Evolutionary conservation across 1,139 yeast species (phyloP).

Genomic region (Candida mesenterica): DNA sequence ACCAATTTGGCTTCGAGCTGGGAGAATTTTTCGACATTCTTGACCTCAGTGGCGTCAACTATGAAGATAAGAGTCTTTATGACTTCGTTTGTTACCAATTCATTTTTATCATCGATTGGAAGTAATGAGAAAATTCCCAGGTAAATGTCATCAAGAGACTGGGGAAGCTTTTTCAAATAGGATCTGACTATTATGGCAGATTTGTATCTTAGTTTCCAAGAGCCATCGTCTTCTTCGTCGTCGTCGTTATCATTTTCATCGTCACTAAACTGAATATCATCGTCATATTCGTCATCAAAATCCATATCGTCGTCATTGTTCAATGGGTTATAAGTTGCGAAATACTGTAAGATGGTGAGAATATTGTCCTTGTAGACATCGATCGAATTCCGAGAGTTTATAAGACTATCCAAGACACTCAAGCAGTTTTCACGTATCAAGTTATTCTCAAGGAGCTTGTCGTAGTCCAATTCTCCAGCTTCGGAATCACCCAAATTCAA

Average conservation of each 20-base stretch:
- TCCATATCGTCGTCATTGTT: slow-evolving; percentile 30
- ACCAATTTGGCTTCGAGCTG: slow-evolving; percentile 21
- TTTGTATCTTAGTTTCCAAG: slow-evolving; percentile 68
- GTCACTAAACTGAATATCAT: slow-evolving; percentile 34
- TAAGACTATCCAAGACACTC: slow-evolving; percentile 36
- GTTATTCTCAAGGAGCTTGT: slow-evolving; percentile 33
- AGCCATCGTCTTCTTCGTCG: slow-evolving; percentile 50
- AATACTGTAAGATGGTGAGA: slow-evolving; percentile 34
- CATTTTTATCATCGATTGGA: slow-evolving; percentile 39
- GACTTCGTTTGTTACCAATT: slow-evolving; percentile 38
- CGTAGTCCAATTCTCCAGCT: slow-evolving; percentile 47
- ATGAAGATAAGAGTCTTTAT: slow-evolving; percentile 32
- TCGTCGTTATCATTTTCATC: slow-evolving; percentile 38
- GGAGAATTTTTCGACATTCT: slow-evolving; percentile 10
- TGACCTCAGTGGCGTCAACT: slow-evolving; percentile 16
- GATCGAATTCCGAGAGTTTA: slow-evolving; percentile 15
- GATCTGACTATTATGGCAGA: slow-evolving; percentile 47
- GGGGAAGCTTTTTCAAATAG: slow-evolving; percentile 36
- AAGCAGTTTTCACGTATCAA: slow-evolving; percentile 49
- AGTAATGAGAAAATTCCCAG: slow-evolving; percentile 7
- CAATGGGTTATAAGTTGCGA: slow-evolving; percentile 61
- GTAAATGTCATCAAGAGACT: slow-evolving; percentile 10
- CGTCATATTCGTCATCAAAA: slow-evolving; percentile 29
- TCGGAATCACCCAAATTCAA: slow-evolving; percentile 33
- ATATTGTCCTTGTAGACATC: slow-evolving; percentile 18